These are phyloP conservation scores for Lycium barbarum DNA, from an alignment of 257 asterid species.

Conservation along the genomic window DNA sequence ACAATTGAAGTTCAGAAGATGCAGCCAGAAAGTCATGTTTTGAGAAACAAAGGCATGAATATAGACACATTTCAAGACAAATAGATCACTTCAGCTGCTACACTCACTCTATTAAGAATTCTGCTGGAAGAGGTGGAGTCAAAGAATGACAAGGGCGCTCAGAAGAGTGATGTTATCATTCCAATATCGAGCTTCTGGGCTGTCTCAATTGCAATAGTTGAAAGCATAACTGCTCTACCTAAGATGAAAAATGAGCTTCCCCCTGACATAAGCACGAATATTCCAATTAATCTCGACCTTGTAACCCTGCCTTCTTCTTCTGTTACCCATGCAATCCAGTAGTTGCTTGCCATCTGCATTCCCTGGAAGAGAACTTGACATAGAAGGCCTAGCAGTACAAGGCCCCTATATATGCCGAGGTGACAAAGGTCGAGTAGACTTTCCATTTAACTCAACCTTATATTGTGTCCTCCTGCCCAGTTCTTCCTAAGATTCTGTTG, in stretches of 20 bases:
- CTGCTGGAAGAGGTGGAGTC: slow-evolving; percentile 85
- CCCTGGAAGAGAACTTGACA: slow-evolving; percentile 80
- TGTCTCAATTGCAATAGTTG: slow-evolving; percentile 79
- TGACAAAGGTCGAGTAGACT: slow-evolving; percentile 70
- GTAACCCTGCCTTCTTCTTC: slow-evolving; percentile 54
- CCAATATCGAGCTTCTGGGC: slow-evolving; percentile 65
- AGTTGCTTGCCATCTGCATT: slow-evolving; percentile 82
- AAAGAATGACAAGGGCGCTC: slow-evolving; percentile 85
- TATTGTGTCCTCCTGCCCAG: slow-evolving; percentile 58
- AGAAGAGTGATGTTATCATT: slow-evolving; percentile 66
- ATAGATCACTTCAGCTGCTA: neutral
- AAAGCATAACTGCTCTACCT: slow-evolving; percentile 75
- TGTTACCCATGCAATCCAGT: slow-evolving; percentile 93
- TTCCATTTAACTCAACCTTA: slow-evolving; percentile 82
- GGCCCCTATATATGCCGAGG: slow-evolving; percentile 73
- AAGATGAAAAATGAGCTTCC: slow-evolving; percentile 78
- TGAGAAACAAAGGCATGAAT: neutral
- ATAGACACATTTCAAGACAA: neutral
- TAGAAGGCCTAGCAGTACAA: slow-evolving; percentile 67
- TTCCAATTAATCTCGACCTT: slow-evolving; percentile 49
- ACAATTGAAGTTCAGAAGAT: slow-evolving; percentile 22
- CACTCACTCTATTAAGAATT: slow-evolving; percentile 77
- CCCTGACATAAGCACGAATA: slow-evolving; percentile 73
- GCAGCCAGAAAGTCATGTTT: neutral
- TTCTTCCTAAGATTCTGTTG: slow-evolving; percentile 37